Conservation (phyloP, 1,139 yeast genomes). For the Blastobotrys niveus region DNA sequence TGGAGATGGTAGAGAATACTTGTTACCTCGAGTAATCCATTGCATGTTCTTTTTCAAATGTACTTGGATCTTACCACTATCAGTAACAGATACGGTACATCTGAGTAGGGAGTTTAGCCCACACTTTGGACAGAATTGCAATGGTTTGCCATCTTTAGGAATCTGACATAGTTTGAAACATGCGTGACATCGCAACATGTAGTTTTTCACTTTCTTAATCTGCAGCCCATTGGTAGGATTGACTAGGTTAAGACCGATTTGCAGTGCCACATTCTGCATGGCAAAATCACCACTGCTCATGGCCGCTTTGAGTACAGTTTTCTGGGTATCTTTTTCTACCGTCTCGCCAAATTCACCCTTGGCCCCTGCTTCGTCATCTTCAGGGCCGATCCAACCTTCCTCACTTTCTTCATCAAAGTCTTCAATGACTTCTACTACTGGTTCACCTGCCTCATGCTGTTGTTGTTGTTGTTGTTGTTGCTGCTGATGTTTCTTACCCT, state of each 20-base stretch:
- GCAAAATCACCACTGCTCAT: constrained; percentile 96
- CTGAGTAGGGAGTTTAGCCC: constrained; percentile 88
- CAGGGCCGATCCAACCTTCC: constrained; percentile 74
- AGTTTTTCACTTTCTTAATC: constrained; percentile 78
- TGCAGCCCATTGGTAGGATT: constrained; percentile 80
- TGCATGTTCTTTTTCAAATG: constrained; percentile 87
- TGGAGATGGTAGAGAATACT: constrained; percentile 58
- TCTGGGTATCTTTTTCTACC: constrained; percentile 55
- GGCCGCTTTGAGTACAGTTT: constrained; percentile 53
- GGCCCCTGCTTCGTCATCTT: constrained; percentile 36
- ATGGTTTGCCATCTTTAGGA: constrained; percentile 68
- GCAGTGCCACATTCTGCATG: constrained; percentile 90
- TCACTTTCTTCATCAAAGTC: constrained; percentile 64
- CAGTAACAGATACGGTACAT: constrained; percentile 82
- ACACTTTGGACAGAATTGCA: constrained; percentile 93
- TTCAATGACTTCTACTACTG: constrained; percentile 31
- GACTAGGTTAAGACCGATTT: constrained; percentile 80
- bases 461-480: constrained; percentile 9
- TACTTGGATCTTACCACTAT: constrained; percentile 80
- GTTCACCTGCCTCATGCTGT: constrained; percentile 10
- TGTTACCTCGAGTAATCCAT: constrained; percentile 88
- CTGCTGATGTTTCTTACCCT: constrained; percentile 1
- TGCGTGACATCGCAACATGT: constrained; percentile 96
- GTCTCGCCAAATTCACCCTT: constrained; percentile 73
- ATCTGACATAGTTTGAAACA: constrained; percentile 79